These are phyloP conservation scores for Plectranthus barbatus DNA, from an alignment of 257 asterid species.

Conservation along the genomic window DNA sequence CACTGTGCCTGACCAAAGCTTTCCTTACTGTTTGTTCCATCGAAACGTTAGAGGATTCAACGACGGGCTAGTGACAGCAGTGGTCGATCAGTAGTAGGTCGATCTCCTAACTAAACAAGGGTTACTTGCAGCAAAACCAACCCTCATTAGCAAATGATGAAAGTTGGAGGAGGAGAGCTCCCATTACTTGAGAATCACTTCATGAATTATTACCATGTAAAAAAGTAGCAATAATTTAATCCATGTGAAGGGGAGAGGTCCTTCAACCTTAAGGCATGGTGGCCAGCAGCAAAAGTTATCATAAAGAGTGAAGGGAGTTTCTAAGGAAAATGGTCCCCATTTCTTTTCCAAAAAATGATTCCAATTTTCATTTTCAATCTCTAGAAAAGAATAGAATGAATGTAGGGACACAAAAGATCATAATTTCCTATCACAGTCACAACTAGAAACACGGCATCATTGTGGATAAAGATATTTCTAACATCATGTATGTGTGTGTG, in stretches of 20 bases:
- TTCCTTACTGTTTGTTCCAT: too few relatives aligned
- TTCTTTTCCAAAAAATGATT: conserved; percentile 3
- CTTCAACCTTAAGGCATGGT: conserved; percentile 19
- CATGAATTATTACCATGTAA: conserved; percentile 4
- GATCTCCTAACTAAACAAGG: not conserved
- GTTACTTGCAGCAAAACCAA: not conserved
- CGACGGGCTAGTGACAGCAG: not conserved
- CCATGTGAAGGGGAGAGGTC: conserved; percentile 9
- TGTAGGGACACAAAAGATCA: conserved; percentile 4
- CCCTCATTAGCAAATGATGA: conserved; percentile 11
- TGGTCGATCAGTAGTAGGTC: not conserved
- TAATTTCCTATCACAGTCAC: not conserved
- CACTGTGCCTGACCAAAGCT: too few relatives aligned
- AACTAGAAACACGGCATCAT: conserved; percentile 4
- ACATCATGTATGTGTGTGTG: not conserved
- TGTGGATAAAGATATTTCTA: not conserved
- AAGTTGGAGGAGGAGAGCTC: conserved; percentile 1
- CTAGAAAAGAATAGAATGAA: not conserved
- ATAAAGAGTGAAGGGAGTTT: not conserved
- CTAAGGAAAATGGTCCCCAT: conserved; percentile 13
- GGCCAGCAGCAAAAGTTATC: conserved; percentile 15
- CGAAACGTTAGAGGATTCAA: too few relatives aligned
- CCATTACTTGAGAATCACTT: conserved; percentile 25
- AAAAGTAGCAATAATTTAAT: conserved; percentile 14
- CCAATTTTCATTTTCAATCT: not conserved